These are phyloP conservation scores for Camellia oleifera DNA, from an alignment of 179 eudicot genomes.

Conservation along the genomic window DNA sequence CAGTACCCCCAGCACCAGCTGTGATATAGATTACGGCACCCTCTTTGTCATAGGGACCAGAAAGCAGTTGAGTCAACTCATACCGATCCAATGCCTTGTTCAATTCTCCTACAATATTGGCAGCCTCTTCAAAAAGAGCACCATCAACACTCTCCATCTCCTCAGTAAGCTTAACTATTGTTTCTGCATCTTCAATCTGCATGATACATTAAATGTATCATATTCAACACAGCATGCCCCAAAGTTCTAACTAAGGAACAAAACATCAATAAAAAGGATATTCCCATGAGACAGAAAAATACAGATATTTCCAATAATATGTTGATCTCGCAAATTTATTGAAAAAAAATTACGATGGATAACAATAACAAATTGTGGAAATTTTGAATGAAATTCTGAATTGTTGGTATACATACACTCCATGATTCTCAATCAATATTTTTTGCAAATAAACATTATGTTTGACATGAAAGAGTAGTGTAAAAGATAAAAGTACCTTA, in stretches of 20 bases:
- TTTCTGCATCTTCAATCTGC: slow-evolving; percentile 92
- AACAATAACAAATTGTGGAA: neutral
- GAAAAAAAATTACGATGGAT: neutral
- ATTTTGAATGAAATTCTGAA: neutral
- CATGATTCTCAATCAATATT: neutral
- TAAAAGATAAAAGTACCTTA: neutral
- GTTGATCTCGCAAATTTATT: neutral
- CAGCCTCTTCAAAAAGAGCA: slow-evolving; percentile 86
- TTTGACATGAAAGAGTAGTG: neutral
- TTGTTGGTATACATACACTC: neutral
- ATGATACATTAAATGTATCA: slow-evolving; percentile 14
- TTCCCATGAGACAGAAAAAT: neutral
- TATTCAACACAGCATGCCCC: neutral
- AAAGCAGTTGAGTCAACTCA: slow-evolving; percentile 86
- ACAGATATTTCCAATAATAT: neutral
- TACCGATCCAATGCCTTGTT: slow-evolving; percentile 82
- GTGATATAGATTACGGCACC: slow-evolving; percentile 81
- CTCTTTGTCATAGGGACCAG: slow-evolving; percentile 96
- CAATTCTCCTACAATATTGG: slow-evolving; percentile 60
- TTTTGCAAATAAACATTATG: neutral
- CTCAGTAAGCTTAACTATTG: slow-evolving; percentile 84
- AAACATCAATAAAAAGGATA: neutral
- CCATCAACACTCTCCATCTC: slow-evolving; percentile 91
- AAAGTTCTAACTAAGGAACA: slow-evolving; percentile 7
- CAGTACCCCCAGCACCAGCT: slow-evolving; percentile 99